phyloP scores from a whole-genome alignment of 2,329 filamentous ascomycete genomes.

The Waltergamsia citrina region DNA sequence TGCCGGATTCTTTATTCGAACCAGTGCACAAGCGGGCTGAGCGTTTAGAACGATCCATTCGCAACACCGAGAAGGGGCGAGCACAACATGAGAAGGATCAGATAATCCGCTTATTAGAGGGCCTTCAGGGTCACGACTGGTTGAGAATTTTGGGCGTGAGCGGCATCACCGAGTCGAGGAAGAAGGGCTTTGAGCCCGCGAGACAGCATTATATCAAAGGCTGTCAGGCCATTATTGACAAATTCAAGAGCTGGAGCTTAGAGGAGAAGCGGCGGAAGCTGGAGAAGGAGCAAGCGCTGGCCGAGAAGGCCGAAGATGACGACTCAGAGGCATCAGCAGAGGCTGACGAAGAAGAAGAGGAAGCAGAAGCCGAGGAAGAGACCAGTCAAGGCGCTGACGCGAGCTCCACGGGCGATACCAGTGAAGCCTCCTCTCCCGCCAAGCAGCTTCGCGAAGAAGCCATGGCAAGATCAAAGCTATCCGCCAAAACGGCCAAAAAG shows the following conservation, averaged over 20 bases:
- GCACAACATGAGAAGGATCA: conserved; percentile 60
- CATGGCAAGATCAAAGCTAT: conserved; percentile 38
- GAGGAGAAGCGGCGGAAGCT: conserved; percentile 79
- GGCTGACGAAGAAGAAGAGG: conserved; percentile 15
- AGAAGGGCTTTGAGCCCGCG: conserved; percentile 79
- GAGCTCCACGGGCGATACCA: conserved; percentile 48
- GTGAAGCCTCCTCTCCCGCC: conserved; percentile 34
- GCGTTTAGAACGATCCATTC: conserved; percentile 50
- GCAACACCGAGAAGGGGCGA: conserved; percentile 54
- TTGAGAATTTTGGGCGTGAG: conserved; percentile 84
- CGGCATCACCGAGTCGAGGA: conserved; percentile 73
- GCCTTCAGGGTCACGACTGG: conserved; percentile 88
- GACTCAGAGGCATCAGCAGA: conserved; percentile 22
- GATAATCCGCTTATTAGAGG: conserved; percentile 61
- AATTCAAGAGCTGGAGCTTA: conserved; percentile 80
- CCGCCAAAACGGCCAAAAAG: conserved; percentile 22
- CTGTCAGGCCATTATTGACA: conserved; percentile 72
- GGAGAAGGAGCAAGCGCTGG: conserved; percentile 55
- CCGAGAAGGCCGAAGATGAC: conserved; percentile 22
- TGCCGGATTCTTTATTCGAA: conserved; percentile 46
- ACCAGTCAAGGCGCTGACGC: conserved; percentile 28
- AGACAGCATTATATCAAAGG: conserved; percentile 77
- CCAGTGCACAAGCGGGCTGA: conserved; percentile 49
- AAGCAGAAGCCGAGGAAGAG: conserved; percentile 12
- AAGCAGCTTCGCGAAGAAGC: conserved; percentile 70